Percentiles rank a stretch among this genome's conserved stretches.
Evolutionary conservation across 2,329 filamentous ascomycete genomes (phyloP).

Genomic region (Fusarium xylarioides): DNA sequence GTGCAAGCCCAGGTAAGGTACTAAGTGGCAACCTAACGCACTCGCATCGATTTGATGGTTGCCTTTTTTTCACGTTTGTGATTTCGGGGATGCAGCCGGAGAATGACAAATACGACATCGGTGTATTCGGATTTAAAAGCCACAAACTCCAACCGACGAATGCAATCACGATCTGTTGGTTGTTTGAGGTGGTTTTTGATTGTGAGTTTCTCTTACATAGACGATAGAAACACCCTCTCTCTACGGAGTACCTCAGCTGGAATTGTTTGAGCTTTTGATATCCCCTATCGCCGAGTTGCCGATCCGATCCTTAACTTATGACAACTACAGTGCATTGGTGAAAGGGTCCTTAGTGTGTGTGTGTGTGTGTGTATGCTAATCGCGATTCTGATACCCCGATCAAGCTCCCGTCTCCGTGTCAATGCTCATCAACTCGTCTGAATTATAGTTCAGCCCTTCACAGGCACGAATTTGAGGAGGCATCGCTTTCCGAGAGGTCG

Average conservation of each 20-base stretch:
- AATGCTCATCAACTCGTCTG: neutral
- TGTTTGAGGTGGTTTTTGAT: neutral
- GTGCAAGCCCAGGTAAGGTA: neutral
- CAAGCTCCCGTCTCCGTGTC: neutral
- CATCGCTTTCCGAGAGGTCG: constrained; percentile 69
- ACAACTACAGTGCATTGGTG: neutral
- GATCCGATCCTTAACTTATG: neutral
- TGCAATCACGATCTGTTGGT: neutral
- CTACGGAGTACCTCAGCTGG: neutral
- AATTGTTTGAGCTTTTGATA: neutral
- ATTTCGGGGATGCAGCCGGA: neutral
- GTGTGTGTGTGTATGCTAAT: neutral
- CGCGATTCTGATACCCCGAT: neutral
- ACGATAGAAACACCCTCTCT: neutral
- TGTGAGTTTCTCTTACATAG: neutral
- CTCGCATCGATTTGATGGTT: neutral
- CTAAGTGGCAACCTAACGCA: neutral
- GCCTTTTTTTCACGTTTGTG: neutral
- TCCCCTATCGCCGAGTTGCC: neutral
- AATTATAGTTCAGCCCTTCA: constrained; percentile 17
- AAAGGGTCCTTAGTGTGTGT: no score
- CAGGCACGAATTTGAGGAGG: constrained; percentile 59
- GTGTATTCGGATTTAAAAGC: constrained; percentile 11
- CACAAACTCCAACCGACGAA: neutral
- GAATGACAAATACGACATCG: constrained; percentile 5